phyloP scores from a whole-genome alignment of 306 rosid species.

The Bauhinia variegata region DNA sequence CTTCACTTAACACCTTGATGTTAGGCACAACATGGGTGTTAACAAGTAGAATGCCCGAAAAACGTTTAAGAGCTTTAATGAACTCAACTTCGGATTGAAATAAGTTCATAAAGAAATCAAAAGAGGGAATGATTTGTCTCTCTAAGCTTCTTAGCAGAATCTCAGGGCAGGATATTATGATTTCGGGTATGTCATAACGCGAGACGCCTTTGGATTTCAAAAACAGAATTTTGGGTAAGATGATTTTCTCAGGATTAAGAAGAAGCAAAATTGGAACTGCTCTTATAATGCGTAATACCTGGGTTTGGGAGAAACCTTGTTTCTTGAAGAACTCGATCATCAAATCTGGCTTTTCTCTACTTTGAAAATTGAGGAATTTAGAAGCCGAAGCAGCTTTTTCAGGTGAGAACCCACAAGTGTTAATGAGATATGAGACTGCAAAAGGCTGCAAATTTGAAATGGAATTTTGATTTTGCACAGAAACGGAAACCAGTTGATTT shows the following conservation, averaged over 20 bases:
- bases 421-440: conserved; percentile 1
- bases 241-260: too few species aligned
- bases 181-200: background rate
- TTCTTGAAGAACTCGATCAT: background rate
- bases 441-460: background rate
- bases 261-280: background rate
- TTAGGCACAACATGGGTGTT: background rate
- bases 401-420: conserved; percentile 10
- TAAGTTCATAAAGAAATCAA: conserved; percentile 4
- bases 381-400: background rate
- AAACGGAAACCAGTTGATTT: too few species aligned
- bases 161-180: background rate
- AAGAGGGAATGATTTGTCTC: background rate
- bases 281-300: background rate
- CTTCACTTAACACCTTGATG: conserved; percentile 2
- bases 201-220: conserved; percentile 23
- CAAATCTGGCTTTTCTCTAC: background rate
- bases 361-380: background rate
- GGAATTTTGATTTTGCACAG: too few species aligned
- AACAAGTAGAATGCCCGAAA: background rate
- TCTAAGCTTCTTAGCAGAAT: background rate
- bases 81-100: background rate
- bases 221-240: conserved; percentile 12
- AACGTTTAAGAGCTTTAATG: background rate
- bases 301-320: conserved; percentile 3